Evolutionary conservation across 2,329 filamentous ascomycete species (phyloP).

Genomic region (Didymella lethalis): DNA sequence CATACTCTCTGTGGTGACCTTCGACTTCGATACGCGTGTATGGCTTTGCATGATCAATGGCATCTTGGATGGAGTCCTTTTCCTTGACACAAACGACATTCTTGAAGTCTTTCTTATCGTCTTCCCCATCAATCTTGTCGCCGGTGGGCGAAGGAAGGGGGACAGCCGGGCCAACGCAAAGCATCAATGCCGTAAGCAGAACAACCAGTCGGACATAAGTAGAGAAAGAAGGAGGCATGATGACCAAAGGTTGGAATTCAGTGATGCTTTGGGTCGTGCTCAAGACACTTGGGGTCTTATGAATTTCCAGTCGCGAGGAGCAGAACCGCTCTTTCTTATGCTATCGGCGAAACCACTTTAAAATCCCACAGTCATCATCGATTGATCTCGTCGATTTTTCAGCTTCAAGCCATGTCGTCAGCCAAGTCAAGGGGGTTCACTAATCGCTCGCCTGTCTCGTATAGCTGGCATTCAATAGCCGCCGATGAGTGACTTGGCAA

Average conservation of each 20-base stretch:
- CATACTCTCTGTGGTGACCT: neutral
- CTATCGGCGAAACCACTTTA: neutral
- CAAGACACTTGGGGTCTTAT: neutral
- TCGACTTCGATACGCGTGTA: neutral
- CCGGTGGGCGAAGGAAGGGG: neutral
- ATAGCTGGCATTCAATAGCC: neutral
- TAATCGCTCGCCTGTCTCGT: neutral
- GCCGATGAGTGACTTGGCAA: no score
- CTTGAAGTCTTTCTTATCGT: neutral
- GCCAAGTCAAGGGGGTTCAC: neutral
- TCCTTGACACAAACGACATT: neutral
- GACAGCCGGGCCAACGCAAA: neutral
- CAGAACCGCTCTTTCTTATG: neutral
- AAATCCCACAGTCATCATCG: neutral
- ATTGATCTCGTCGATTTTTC: neutral
- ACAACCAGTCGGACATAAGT: neutral
- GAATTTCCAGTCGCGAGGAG: neutral
- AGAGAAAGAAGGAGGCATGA: neutral
- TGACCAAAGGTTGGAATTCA: neutral
- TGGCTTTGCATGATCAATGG: neutral
- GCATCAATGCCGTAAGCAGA: neutral
- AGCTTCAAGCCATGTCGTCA: neutral
- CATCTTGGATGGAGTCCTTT: neutral
- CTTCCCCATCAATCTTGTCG: neutral
- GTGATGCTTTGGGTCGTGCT: no score